phyloP scores from a whole-genome alignment of 257 asterid genomes.

The Paulownia fortunei region DNA sequence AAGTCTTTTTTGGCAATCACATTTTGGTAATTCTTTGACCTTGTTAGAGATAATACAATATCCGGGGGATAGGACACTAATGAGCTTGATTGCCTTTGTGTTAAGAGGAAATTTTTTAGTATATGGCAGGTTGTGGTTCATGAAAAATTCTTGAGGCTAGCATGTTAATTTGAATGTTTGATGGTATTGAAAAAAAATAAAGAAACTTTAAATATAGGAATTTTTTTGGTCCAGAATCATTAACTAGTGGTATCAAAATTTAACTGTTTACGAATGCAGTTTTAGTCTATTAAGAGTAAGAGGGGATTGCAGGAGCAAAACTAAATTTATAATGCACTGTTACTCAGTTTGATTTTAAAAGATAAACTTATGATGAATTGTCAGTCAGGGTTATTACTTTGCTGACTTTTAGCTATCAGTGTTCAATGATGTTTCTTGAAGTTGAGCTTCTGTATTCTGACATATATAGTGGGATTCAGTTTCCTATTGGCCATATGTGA shows the following conservation, averaged over 20 bases:
- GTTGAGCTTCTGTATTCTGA: conserved; percentile 17
- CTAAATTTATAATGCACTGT: not conserved
- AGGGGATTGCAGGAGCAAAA: not conserved
- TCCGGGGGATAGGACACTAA: not conserved
- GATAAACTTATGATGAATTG: conserved; percentile 10
- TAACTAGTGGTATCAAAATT: not conserved
- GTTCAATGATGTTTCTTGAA: not conserved
- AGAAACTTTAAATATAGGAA: not conserved
- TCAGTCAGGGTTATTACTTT: conserved; percentile 8
- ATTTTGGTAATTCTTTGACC: not conserved
- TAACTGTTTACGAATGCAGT: not conserved
- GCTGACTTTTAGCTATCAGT: not conserved
- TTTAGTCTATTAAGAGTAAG: not conserved
- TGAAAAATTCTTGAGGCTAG: not conserved
- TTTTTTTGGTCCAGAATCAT: not conserved
- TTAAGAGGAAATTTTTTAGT: not conserved
- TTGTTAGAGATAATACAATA: conserved; percentile 4
- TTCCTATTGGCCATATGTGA: conserved; percentile 15
- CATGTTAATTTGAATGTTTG: not conserved
- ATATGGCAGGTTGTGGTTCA: not conserved
- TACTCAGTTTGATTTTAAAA: conserved; percentile 8
- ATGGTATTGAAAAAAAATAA: not conserved
- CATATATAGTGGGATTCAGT: not conserved
- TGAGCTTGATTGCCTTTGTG: conserved; percentile 3
- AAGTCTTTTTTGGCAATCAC: not conserved